A percentile compares a stretch with the other conserved stretches of the same genome.
These are phyloP conservation scores for Cyberlindnera misumaiensis DNA, from an alignment of 805 yeast species.

Conservation along the genomic window DNA sequence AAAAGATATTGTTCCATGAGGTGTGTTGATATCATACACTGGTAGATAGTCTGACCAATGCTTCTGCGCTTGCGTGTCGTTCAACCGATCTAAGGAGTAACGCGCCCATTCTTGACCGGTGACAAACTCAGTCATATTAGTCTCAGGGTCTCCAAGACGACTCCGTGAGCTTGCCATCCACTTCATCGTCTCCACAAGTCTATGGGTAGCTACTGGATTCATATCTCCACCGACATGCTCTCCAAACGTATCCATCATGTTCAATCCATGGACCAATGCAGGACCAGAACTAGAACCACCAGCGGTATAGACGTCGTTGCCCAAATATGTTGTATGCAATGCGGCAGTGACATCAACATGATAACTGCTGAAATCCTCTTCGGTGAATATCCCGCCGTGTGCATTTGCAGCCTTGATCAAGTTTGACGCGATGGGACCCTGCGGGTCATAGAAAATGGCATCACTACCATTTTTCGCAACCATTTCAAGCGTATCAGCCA, in stretches of 20 bases:
- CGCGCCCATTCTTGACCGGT: conserved; percentile 50
- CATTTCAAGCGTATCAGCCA: conserved; percentile 59
- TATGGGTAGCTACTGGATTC: conserved; percentile 47
- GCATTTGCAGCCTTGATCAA: conserved; percentile 43
- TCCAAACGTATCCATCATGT: conserved; percentile 46
- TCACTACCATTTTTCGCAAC: conserved; percentile 75
- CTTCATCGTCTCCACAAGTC: conserved; percentile 81
- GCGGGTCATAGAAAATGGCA: conserved; percentile 77
- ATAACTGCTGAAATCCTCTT: conserved; percentile 63
- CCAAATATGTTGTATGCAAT: conserved; percentile 34
- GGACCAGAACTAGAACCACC: conserved; percentile 81
- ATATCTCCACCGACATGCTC: conserved; percentile 39
- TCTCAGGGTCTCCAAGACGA: conserved; percentile 67
- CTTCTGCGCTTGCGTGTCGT: conserved; percentile 47
- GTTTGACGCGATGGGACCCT: conserved; percentile 62
- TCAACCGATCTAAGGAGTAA: conserved; percentile 41
- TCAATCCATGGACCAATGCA: conserved; percentile 69
- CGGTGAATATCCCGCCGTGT: conserved; percentile 61
- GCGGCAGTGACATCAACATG: conserved; percentile 37
- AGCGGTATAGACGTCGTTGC: conserved; percentile 45
- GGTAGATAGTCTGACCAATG: conserved; percentile 76
- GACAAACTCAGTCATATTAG: conserved; percentile 31
- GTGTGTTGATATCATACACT: conserved; percentile 65
- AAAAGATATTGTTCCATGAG: conserved; percentile 88
- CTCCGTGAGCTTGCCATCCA: conserved; percentile 88